Evolutionary conservation across 73 alveolate species (phyloP), one percentile per base, ranked within the genome.

Genomic region (Chromera velia): DNA sequence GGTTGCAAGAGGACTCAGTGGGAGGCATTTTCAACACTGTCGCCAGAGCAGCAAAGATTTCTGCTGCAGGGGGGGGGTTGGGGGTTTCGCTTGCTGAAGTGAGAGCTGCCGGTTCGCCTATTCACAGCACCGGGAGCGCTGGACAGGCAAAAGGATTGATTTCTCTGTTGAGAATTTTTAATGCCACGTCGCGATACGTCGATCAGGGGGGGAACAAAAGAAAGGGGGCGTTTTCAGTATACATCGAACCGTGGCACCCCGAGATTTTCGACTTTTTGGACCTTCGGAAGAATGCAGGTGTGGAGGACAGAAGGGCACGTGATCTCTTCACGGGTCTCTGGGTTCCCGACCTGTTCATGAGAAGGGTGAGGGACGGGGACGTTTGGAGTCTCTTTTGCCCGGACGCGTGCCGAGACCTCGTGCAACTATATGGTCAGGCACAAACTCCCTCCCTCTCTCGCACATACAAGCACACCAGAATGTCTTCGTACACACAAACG

Each of bases 171-270:
- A 89, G 93, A 71, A 95, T 91, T 73, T 93, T 88, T 88, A 93
- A 93, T 80, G 96, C 89, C 74, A 93, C 98, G 31, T 95, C 98
- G 34, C 87, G 93, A 76, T 93, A 90, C 77, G 98, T 93, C 40
- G 97, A 91, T 87, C 93, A 93, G 87, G 98, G 98, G 33, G 98
- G 98, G 75, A 97, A 97, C 33, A 94, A 89, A 91, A 90, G 98
- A 82, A 84, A 89, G 85, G 96, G 94, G 0, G 85, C 96, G 27
- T 92, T 92, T 84, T 93, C 97, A 67, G 76, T 92, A 47, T 92
- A 92, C 73, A 82, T 92, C 66, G 97, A 92, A 69, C 97, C 97
- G 46, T 92, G 97, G 97, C 97, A 92, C 78, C 89, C 94, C 49
- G 97, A 92, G 71, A 82, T 92, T 62, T 73, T 82, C 55, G 93